Evolutionary conservation across 192 early-diverging fungal species (phyloP).

Genomic region (Dissophora ornata): DNA sequence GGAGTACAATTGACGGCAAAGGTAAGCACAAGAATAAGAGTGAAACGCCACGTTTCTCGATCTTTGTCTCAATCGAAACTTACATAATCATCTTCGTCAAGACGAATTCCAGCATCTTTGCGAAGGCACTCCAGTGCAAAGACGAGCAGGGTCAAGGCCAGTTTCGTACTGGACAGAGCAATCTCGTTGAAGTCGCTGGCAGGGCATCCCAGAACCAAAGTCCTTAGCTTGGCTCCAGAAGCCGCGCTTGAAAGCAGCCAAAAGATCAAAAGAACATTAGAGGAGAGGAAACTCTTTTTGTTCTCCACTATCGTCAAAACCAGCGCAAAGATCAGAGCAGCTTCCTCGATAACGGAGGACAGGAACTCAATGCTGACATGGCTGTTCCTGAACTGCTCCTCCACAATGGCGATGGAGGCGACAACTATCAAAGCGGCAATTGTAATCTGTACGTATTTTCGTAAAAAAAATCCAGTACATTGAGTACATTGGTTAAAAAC

Average conservation of each 20-base stretch:
- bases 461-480: background rate
- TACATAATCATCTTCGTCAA: constrained; percentile 39
- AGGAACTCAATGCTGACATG: constrained; percentile 28
- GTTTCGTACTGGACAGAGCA: constrained; percentile 18
- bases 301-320: constrained; percentile 62
- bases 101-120: constrained; percentile 41
- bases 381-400: background rate
- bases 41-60: too few relatives aligned
- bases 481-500: too few relatives aligned
- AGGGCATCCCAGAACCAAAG: constrained; percentile 50
- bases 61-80: too few relatives aligned
- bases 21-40: too few relatives aligned
- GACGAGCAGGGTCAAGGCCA: constrained; percentile 3
- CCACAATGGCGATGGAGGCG: background rate
- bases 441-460: constrained; percentile 24
- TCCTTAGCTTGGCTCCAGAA: constrained; percentile 53
- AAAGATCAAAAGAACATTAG: constrained; percentile 67
- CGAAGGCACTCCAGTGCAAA: constrained; percentile 38
- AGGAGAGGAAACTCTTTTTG: constrained; percentile 53
- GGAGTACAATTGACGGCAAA: background rate
- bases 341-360: constrained; percentile 12
- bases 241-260: constrained; percentile 56
- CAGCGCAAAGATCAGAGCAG: constrained; percentile 37
- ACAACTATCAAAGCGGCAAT: constrained; percentile 20
- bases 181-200: constrained; percentile 48